Conservation (phyloP, 441 rosid genomes). For the Manihot esculenta region DNA sequence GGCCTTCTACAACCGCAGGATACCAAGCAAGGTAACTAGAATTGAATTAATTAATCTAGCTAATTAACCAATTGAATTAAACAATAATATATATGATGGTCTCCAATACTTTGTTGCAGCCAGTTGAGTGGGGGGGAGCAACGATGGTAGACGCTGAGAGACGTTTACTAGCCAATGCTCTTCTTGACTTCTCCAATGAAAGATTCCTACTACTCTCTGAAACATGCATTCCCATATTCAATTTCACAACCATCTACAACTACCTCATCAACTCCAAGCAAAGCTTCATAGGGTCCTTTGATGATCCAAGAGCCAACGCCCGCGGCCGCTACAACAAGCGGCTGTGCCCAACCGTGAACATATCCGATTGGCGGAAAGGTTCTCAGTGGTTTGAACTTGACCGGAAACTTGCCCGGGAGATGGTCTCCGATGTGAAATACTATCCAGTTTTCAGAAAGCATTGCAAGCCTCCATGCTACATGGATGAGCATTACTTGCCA, state of each 20-base stretch:
- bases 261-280: slow-evolving; percentile 31
- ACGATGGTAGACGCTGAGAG: slow-evolving; percentile 47
- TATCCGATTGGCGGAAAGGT: slow-evolving; percentile 47
- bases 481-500: slow-evolving; percentile 26
- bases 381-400: slow-evolving; percentile 47
- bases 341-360: slow-evolving; percentile 36
- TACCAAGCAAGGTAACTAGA: slow-evolving; percentile 41
- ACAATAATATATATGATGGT: too few relatives aligned
- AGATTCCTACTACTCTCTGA: slow-evolving; percentile 43
- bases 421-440: slow-evolving; percentile 24
- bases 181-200: slow-evolving; percentile 36
- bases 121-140: slow-evolving; percentile 38
- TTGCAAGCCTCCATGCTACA: slow-evolving; percentile 16
- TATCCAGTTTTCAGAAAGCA: slow-evolving; percentile 13
- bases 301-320: slow-evolving; percentile 34
- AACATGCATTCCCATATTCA: slow-evolving; percentile 43
- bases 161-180: slow-evolving; percentile 39
- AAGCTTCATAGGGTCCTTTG: slow-evolving; percentile 39
- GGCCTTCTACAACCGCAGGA: slow-evolving; percentile 31
- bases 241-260: slow-evolving; percentile 37
- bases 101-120: slow-evolving; percentile 24
- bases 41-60: neutral
- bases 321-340: slow-evolving; percentile 42
- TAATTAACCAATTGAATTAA: too few relatives aligned
- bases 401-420: slow-evolving; percentile 25